phyloP scores from a whole-genome alignment of 495 filamentous ascomycete species.

The Pyronema domesticum region DNA sequence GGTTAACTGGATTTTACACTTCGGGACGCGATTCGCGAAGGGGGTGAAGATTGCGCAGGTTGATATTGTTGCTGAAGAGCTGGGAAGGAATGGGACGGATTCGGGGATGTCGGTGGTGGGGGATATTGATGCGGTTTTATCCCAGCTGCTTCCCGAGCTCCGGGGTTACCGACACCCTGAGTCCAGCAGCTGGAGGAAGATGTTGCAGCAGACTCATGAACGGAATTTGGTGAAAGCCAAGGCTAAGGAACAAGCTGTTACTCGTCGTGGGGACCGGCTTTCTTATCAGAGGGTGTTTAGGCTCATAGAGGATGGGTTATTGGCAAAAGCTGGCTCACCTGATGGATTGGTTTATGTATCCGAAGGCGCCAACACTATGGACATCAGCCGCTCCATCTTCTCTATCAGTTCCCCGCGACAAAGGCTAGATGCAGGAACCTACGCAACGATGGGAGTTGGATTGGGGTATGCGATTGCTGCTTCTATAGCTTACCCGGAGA shows the following conservation, averaged over 20 bases:
- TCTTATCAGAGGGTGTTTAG: constrained; percentile 39
- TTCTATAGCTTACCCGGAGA: constrained; percentile 36
- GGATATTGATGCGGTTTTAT: constrained; percentile 36
- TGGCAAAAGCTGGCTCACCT: constrained; percentile 25
- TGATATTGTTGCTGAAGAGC: constrained; percentile 40
- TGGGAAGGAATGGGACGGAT: constrained; percentile 35
- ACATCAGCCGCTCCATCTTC: constrained; percentile 45
- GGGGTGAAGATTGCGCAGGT: constrained; percentile 40
- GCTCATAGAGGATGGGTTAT: constrained; percentile 33
- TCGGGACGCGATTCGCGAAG: constrained; percentile 41
- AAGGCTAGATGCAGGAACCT: constrained; percentile 45
- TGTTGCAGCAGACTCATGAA: constrained; percentile 21
- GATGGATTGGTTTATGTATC: constrained; percentile 44
- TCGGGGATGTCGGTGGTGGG: constrained; percentile 34
- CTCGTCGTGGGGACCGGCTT: constrained; percentile 29
- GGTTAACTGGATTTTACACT: constrained; percentile 50
- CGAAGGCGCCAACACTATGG: constrained; percentile 53
- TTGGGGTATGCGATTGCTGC: constrained; percentile 48
- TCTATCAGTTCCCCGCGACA: constrained; percentile 39
- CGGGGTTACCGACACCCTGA: constrained; percentile 6
- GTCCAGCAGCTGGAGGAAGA: constrained; percentile 25
- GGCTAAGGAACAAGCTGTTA: constrained; percentile 27
- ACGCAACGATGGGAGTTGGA: constrained; percentile 53
- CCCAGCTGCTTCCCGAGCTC: constrained; percentile 33
- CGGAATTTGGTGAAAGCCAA: constrained; percentile 31